A percentile compares a stretch with the other conserved stretches of the same genome.
phyloP scores from a whole-genome alignment of 75 land plant genomes.

The Picea sitchensis region DNA sequence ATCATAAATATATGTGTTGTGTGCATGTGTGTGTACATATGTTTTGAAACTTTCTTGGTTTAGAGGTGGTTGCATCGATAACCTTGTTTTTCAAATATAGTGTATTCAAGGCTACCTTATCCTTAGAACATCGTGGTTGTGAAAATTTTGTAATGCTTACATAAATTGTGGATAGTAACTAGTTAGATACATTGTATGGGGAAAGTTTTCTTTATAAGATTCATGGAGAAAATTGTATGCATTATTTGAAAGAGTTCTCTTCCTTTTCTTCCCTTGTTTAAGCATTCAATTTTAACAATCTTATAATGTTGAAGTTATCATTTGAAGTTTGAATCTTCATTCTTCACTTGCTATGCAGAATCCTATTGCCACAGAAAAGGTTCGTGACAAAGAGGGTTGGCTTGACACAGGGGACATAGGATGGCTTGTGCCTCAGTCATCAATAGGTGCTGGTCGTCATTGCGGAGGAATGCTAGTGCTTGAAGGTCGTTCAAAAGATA shows the following conservation, averaged over 20 bases:
- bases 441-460: slow-evolving; percentile 57
- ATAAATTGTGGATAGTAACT: too few species aligned
- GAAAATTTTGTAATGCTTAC: too few species aligned
- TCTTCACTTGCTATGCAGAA: slow-evolving; percentile 41
- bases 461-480: slow-evolving; percentile 86
- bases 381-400: slow-evolving; percentile 78
- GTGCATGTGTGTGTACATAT: too few species aligned
- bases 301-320: neutral
- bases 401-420: slow-evolving; percentile 92
- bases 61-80: too few species aligned
- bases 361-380: slow-evolving; percentile 58
- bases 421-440: slow-evolving; percentile 74
- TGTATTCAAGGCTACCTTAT: too few species aligned
- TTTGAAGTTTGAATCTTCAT: neutral
- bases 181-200: neutral
- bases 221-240: too few species aligned
- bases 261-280: neutral
- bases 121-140: too few species aligned
- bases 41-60: too few species aligned
- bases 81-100: too few species aligned
- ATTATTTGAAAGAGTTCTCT: neutral
- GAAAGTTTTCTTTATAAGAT: neutral
- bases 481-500: slow-evolving; percentile 95
- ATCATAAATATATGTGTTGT: too few species aligned
- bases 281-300: neutral